These are phyloP conservation scores for Talaromyces atroroseus DNA, from an alignment of 2,329 filamentous ascomycete genomes.

Conservation along the genomic window DNA sequence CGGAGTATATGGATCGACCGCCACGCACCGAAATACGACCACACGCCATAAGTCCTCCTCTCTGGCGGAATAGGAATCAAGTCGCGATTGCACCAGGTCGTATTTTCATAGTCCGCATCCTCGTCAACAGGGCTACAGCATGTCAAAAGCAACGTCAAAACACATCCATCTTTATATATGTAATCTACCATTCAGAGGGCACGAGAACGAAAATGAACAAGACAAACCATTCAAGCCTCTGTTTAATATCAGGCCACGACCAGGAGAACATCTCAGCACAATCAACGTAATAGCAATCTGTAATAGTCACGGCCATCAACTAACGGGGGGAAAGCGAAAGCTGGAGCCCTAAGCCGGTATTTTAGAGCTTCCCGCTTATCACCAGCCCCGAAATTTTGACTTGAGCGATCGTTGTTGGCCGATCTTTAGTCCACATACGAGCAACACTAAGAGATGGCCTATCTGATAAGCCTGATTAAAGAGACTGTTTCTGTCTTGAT, in stretches of 20 bases:
- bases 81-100: slow-evolving; percentile 26
- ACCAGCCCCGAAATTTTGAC: background rate
- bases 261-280: background rate
- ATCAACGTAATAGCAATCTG: background rate
- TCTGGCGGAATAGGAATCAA: slow-evolving; percentile 24
- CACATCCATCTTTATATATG: background rate
- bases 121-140: slow-evolving; percentile 18
- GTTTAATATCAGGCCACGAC: background rate
- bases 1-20: background rate
- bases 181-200: background rate
- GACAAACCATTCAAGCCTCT: background rate
- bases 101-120: slow-evolving; percentile 20
- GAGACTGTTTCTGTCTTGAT: background rate
- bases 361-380: background rate
- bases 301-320: background rate
- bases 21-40: slow-evolving; percentile 19
- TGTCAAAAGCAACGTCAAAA: background rate
- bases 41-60: slow-evolving; percentile 24
- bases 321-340: background rate
- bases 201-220: background rate
- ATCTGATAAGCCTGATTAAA: background rate
- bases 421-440: background rate
- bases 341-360: background rate
- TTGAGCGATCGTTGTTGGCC: background rate
- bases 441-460: background rate